Percentiles rank a stretch among this genome's conserved stretches.
These are phyloP conservation scores for Prunella vulgaris DNA, from an alignment of 257 asterid genomes.

Conservation along the genomic window DNA sequence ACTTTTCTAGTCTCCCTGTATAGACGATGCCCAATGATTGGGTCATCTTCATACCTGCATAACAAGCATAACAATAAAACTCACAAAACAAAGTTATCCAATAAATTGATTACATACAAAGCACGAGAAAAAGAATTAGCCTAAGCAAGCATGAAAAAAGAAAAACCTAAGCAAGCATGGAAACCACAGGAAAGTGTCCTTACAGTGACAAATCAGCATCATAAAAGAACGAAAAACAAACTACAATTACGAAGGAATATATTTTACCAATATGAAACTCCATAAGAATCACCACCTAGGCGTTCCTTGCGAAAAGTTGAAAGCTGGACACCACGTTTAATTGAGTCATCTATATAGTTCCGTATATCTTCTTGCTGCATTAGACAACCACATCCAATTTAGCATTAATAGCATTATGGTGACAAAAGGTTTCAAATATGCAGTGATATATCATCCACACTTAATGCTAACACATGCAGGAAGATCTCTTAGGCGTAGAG, in stretches of 20 bases:
- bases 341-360: conserved; percentile 67
- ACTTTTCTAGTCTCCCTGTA: conserved; percentile 85
- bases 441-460: neutral
- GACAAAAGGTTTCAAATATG: neutral
- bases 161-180: neutral
- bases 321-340: conserved; percentile 71
- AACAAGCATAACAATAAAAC: neutral
- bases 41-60: conserved; percentile 91
- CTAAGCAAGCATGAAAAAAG: neutral
- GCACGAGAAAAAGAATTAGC: neutral
- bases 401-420: neutral
- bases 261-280: conserved; percentile 91
- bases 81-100: conserved; percentile 12
- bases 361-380: conserved; percentile 98
- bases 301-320: conserved; percentile 86
- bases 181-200: neutral
- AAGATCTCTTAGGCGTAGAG: neutral
- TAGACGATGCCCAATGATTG: conserved; percentile 80
- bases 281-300: conserved; percentile 92
- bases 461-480: neutral
- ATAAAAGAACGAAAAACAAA: neutral
- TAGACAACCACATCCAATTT: conserved; percentile 24
- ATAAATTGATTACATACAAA: neutral
- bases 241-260: neutral
- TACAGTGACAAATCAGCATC: conserved; percentile 1